Base-by-base conservation (phyloP, 1,139 yeast genomes). In the Yamadazyma membranifaciens region DNA sequence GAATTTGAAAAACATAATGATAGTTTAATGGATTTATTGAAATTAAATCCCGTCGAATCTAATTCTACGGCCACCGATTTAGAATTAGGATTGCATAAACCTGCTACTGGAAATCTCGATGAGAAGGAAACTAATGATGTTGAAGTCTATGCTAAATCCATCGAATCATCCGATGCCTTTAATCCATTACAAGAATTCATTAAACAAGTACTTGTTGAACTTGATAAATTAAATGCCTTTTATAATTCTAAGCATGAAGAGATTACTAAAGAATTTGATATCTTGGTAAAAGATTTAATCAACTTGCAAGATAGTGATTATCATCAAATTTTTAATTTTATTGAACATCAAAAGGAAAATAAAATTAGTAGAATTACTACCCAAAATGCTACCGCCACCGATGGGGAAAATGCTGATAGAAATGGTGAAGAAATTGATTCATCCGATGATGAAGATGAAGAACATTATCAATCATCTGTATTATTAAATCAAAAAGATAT, bases 201-300 rank as follows among this genome's bases (percentile, higher is more conserved):
- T 30, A 61, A 65, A 39, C 78, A 80, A 13, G 65, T 84, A 42
- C 72, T 81, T 50, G 59, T 55, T 24, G 89, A 84, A 55, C 67
- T 81, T 44, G 53, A 55, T 30, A 82, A 81, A 52, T 72, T 85
- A 33, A 75, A 76, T 54, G 56, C 56, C n/a, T 84, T 84, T 53
- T 82, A 74, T 56, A 54, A 56, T 31, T 49, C 52, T 6, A 80
- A 77, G 43, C 83, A 79, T 52, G 55, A 57, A 15, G 78, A 75
- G 47, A 61, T 81, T 3, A 68, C 58, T 41, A 59, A 50, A 11
- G 77, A 73, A 39, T 77, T 73, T 51, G 73, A 69, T 39, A 63
- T 65, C 32, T 62, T 81, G 41, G 49, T 74, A 17, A 67, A 57
- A 45, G 75, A 69, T 45, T 61, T 69, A 47, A 56, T 57, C 17